Evolutionary conservation across 2,329 filamentous ascomycete species (phyloP).

Genomic region (Hypoxylon sp.): DNA sequence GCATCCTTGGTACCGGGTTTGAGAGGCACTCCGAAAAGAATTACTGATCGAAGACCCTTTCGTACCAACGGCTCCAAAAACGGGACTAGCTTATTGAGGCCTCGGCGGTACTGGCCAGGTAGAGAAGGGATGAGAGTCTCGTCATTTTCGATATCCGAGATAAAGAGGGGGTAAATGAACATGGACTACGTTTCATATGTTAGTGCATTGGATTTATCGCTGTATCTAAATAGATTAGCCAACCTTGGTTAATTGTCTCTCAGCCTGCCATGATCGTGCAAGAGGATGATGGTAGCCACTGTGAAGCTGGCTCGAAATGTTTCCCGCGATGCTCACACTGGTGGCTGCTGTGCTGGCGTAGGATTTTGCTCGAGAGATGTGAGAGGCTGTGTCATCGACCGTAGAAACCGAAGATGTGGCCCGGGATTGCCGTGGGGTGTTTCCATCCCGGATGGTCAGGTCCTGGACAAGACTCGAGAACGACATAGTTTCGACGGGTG

Average conservation of each 20-base stretch:
- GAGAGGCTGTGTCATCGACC: conserved; percentile 72
- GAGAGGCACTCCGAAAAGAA: conserved; percentile 94
- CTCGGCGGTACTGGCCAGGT: conserved; percentile 89
- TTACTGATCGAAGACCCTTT: conserved; percentile 93
- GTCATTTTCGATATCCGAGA: conserved; percentile 94
- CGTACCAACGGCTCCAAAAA: conserved; percentile 89
- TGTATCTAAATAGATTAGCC: conserved; percentile 43
- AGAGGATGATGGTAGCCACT: conserved; percentile 87
- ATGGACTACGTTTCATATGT: conserved; percentile 77
- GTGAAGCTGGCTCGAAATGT: conserved; percentile 87
- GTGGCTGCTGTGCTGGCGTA: conserved; percentile 77
- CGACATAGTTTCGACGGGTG: conserved; percentile 65
- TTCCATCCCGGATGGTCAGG: conserved; percentile 71
- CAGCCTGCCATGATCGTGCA: conserved; percentile 84
- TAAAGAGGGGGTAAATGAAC: conserved; percentile 98
- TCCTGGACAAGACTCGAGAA: conserved; percentile 79
- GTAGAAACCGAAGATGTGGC: conserved; percentile 66
- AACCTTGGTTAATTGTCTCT: conserved; percentile 88
- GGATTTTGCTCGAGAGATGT: conserved; percentile 75
- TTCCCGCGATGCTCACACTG: conserved; percentile 78
- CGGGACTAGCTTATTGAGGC: conserved; percentile 86
- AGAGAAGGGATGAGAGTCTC: conserved; percentile 91
- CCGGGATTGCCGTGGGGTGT: conserved; percentile 62
- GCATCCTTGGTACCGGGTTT: conserved; percentile 87
- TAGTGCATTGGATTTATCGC: conserved; percentile 8